A percentile compares a stretch with the other conserved stretches of the same genome.
phyloP scores from a whole-genome alignment of 2,329 filamentous ascomycete species.

The Penicillium expansum region DNA sequence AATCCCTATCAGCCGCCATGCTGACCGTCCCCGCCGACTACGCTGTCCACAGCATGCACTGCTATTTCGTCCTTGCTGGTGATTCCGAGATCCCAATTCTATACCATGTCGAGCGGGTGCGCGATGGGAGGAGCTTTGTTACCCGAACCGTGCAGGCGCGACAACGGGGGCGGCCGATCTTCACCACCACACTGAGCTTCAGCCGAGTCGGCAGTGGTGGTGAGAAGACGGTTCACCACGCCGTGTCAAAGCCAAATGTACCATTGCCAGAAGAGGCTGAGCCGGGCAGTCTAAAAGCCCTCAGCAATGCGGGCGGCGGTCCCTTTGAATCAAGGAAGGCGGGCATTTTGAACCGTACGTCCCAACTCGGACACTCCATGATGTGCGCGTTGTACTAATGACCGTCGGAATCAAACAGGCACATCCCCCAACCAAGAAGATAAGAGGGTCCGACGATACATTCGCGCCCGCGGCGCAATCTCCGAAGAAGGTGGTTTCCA shows the following conservation, averaged over 20 bases:
- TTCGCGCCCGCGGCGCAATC: conserved; percentile 61
- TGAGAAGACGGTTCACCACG: conserved; percentile 62
- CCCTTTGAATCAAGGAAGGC: conserved; percentile 60
- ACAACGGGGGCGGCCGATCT: conserved; percentile 84
- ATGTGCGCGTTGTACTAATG: background rate
- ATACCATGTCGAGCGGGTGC: conserved; percentile 91
- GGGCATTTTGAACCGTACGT: conserved; percentile 55
- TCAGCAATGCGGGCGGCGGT: conserved; percentile 35
- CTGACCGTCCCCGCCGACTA: conserved; percentile 78
- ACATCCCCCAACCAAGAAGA: conserved; percentile 55
- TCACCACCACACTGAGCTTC: conserved; percentile 93
- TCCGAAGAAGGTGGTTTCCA: conserved; percentile 69
- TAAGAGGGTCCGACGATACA: conserved; percentile 62
- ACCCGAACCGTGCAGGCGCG: conserved; percentile 95
- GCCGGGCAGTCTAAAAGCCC: conserved; percentile 30
- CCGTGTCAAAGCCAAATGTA: conserved; percentile 57
- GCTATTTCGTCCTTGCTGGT: conserved; percentile 95
- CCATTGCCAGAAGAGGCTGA: conserved; percentile 40
- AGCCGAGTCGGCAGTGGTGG: conserved; percentile 59
- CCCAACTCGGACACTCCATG: background rate
- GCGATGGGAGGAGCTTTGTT: conserved; percentile 83
- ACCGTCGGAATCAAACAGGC: conserved; percentile 35
- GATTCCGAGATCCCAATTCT: conserved; percentile 80
- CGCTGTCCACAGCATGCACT: conserved; percentile 93
- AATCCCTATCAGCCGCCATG: conserved; percentile 84